These are phyloP conservation scores for Chenopodium berlandieri DNA, from an alignment of 148 eudicot genomes.

Conservation along the genomic window DNA sequence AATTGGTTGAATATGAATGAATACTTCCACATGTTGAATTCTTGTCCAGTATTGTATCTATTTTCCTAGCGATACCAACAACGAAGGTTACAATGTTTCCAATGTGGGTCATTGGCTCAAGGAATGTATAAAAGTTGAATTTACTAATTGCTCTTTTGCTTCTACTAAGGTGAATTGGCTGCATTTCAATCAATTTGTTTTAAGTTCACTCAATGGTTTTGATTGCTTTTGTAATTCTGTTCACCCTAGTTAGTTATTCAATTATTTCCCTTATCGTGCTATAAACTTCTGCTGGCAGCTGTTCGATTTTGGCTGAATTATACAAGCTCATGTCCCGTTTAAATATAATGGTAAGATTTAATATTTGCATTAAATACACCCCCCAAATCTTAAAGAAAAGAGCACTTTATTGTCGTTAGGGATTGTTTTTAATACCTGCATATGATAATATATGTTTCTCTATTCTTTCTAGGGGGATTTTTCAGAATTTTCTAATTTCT, in stretches of 20 bases:
- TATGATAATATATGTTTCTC: background rate
- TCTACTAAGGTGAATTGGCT: background rate
- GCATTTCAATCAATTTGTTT: background rate
- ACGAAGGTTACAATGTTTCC: background rate
- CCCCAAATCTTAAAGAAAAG: background rate
- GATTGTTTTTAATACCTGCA: background rate
- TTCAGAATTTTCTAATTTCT: conserved; percentile 71
- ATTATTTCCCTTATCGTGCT: conserved; percentile 4
- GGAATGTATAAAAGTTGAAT: background rate
- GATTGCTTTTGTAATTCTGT: background rate
- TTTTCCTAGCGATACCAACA: background rate
- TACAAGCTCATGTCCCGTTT: conserved; percentile 63
- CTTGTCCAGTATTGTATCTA: background rate
- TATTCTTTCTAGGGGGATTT: conserved; percentile 55
- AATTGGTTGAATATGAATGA: background rate
- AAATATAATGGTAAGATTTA: conserved; percentile 50
- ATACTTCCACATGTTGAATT: background rate
- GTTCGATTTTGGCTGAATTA: conserved; percentile 54
- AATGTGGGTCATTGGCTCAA: background rate
- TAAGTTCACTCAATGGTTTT: background rate
- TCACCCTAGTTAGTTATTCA: background rate
- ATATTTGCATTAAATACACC: background rate
- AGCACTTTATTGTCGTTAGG: background rate
- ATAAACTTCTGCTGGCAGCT: conserved; percentile 40
- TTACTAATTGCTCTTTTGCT: background rate